These are phyloP conservation scores for Corylus heterophylla DNA, from an alignment of 306 rosid species.

Conservation along the genomic window DNA sequence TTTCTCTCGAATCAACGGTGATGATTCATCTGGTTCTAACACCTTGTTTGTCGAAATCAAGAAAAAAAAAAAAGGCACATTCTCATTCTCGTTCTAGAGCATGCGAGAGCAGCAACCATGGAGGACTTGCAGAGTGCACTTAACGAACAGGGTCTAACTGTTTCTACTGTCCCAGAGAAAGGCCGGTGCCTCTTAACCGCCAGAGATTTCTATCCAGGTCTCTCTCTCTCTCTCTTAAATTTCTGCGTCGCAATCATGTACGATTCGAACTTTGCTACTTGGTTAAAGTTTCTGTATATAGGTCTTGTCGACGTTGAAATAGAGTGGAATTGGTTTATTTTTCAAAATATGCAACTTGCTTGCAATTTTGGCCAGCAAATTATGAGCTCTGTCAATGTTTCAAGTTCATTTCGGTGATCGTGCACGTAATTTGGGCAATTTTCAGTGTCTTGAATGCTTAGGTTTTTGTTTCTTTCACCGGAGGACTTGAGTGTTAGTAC, in stretches of 20 bases:
- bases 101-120: slow-evolving; percentile 32
- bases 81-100: background rate
- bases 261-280: background rate
- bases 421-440: background rate
- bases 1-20: background rate
- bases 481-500: too few species aligned
- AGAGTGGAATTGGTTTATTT: background rate
- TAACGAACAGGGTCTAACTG: slow-evolving; percentile 33
- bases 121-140: slow-evolving; percentile 61
- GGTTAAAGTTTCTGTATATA: background rate
- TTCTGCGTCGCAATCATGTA: slow-evolving; percentile 2
- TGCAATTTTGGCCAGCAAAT: background rate
- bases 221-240: slow-evolving; percentile 3
- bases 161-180: slow-evolving; percentile 56
- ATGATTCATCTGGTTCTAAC: background rate
- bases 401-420: background rate
- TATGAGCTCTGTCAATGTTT: background rate
- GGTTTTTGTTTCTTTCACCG: too few species aligned
- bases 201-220: slow-evolving; percentile 68
- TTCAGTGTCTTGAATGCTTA: too few species aligned
- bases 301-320: background rate
- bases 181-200: slow-evolving; percentile 71
- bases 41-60: background rate
- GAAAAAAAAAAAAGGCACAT: background rate
- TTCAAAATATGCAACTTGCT: background rate